Evolutionary conservation across 1,284 basidiomycete species (phyloP).

Genomic region (Papiliotrema laurentii): DNA sequence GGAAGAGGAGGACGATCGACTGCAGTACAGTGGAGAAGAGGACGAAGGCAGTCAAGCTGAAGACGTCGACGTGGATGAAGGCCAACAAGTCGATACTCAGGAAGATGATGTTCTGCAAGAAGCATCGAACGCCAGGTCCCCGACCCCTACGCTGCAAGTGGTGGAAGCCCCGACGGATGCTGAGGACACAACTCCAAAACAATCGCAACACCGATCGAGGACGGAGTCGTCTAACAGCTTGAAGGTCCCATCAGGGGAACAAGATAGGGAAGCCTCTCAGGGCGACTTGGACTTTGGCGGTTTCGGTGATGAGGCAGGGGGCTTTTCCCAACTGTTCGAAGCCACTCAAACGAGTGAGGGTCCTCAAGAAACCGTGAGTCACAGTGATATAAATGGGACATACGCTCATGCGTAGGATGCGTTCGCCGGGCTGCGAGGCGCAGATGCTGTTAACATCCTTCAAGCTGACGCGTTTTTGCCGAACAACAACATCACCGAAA

Average conservation of each 20-base stretch:
- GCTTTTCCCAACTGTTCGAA: constrained; percentile 43
- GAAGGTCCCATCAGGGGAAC: no score
- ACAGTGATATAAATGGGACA: background rate
- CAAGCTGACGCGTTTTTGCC: constrained; percentile 30
- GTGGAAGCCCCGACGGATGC: no score
- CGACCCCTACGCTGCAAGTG: no score
- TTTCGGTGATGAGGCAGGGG: constrained; percentile 18
- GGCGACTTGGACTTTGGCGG: constrained; percentile 19
- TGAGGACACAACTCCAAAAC: background rate
- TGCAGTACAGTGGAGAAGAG: constrained; percentile 7
- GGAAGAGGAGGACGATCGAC: constrained; percentile 9
- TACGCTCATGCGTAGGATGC: constrained; percentile 20
- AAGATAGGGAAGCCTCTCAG: no score
- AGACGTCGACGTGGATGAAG: constrained; percentile 13
- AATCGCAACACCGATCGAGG: no score
- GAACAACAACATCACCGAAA: constrained; percentile 29
- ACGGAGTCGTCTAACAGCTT: no score
- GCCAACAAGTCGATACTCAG: no score
- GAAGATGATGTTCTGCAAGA: no score
- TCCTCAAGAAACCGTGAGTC: background rate
- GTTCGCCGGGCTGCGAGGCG: constrained; percentile 26
- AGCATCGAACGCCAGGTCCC: no score
- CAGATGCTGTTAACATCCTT: constrained; percentile 15
- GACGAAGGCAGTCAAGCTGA: constrained; percentile 12
- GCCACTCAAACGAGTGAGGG: constrained; percentile 22